Evolutionary conservation across 768 basidiomycete species (phyloP), one percentile per base, ranked within the genome.

Genomic region (Leucosporidium scottii): DNA sequence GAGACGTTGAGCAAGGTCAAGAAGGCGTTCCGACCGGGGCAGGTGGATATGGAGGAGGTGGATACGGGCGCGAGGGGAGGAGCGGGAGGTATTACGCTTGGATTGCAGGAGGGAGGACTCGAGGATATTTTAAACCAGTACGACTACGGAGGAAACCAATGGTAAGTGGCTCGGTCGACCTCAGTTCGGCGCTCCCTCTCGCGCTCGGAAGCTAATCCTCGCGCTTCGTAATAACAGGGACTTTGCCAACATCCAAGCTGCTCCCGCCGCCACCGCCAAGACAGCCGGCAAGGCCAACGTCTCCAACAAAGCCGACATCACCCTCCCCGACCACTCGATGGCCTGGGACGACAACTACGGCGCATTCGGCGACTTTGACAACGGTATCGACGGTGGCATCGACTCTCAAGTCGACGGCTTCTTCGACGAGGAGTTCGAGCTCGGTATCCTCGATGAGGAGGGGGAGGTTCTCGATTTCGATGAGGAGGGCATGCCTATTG

Each of bases 1-100:
- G 96, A 99, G 78, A 93, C 94, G 0, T 80, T 98, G 54, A 81
- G 93, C 49, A 92, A 93, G 78, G 93, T 97, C 58, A 94, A 93
- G 79, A 90, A 96, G 88, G 93, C 91, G 5, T 97, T 98, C 79
- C 87, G 93, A 62, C 92, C 93, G 23, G 94, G 92, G 68, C 79
- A 92, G 30, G 96, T 97, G 48, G 96, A 99, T 79, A 85, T 98
- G 84, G 93, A 94, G 70, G 93, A 96, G 69, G 39, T 44, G 8
- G 39, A 44, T 17, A 44, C 39, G 39, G 39, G 39, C 39, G 39
- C 39, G 39, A 44, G 39, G 39, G 39, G 39, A 8, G 87, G 75
- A 94, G 97, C 78, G 94, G 92, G 1, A 82, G 93, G 44, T 86
- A 48, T 60, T 27, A 60, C n/a, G 15, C 59, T 60, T 3, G 20